phyloP scores from a whole-genome alignment of 2,329 filamentous ascomycete species.

The Corniculantispora saksenae region DNA sequence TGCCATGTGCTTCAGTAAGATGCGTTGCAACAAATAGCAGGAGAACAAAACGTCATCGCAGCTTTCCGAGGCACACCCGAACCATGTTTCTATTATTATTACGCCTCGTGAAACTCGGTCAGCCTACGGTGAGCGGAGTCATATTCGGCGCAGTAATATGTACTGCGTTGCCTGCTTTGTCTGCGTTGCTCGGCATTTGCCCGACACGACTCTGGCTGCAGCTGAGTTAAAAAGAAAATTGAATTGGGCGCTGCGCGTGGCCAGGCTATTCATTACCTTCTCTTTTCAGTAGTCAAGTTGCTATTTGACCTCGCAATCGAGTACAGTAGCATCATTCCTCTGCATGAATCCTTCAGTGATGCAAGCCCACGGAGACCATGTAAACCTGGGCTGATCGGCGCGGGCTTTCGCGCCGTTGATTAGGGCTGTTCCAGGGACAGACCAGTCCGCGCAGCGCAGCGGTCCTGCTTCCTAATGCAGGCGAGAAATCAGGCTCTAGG shows the following conservation, averaged over 20 bases:
- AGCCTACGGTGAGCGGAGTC: neutral
- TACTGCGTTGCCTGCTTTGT: too few relatives aligned
- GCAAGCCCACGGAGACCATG: neutral
- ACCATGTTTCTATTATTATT: neutral
- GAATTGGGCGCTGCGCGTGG: neutral
- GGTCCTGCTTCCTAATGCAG: neutral
- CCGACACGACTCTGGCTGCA: neutral
- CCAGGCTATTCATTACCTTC: neutral
- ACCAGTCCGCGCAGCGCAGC: neutral
- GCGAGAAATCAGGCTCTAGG: neutral
- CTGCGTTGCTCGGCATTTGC: neutral
- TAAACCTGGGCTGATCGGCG: neutral
- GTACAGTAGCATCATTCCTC: neutral
- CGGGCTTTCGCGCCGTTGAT: neutral
- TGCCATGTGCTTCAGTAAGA: neutral
- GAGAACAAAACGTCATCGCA: neutral
- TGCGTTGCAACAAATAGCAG: neutral
- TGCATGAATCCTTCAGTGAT: neutral
- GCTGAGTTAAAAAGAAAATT: neutral
- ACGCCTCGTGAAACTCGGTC: neutral
- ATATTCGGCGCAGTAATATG: neutral
- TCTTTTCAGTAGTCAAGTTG: neutral
- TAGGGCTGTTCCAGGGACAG: neutral
- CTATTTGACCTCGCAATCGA: neutral
- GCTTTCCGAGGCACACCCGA: neutral